Conservation (phyloP, 2,329 filamentous ascomycete genomes). For the Lasiodiplodia sp. region DNA sequence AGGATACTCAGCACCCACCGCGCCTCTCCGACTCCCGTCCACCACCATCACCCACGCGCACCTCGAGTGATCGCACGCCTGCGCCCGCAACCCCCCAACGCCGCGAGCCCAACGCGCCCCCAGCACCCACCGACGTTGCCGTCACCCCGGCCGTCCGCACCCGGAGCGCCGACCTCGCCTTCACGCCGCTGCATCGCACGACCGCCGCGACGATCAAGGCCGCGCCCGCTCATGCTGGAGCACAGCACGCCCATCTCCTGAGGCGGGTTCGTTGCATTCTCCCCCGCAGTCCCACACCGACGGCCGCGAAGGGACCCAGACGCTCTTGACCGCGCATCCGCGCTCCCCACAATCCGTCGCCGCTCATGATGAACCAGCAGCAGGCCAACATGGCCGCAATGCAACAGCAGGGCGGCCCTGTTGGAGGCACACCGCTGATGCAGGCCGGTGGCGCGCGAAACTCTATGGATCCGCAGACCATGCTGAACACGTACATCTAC, state of each 20-base stretch:
- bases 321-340: conserved; percentile 20
- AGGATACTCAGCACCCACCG: conserved; percentile 30
- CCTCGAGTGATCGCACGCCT: conserved; percentile 33
- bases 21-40: conserved; percentile 25
- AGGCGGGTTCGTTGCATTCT: conserved; percentile 25
- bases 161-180: conserved; percentile 29
- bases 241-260: conserved; percentile 22
- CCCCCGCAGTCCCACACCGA: conserved; percentile 15
- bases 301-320: conserved; percentile 21
- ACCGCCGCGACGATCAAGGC: conserved; percentile 22
- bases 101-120: conserved; percentile 6
- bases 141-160: conserved; percentile 21
- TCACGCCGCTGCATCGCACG: conserved; percentile 26
- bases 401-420: conserved; percentile 69
- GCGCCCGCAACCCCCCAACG: conserved; percentile 26
- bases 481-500: conserved; percentile 88
- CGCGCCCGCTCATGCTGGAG: conserved; percentile 29
- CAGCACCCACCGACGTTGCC: conserved; percentile 2
- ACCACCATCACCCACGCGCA: conserved; percentile 33
- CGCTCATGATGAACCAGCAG: conserved; percentile 50
- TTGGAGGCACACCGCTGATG: conserved; percentile 72
- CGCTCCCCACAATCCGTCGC: conserved; percentile 15
- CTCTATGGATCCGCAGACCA: conserved; percentile 54
- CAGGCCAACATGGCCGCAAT: conserved; percentile 73
- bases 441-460: conserved; percentile 54